phyloP scores from a whole-genome alignment of 164 flowering plant species.

The Tetrastigma voinierianum region DNA sequence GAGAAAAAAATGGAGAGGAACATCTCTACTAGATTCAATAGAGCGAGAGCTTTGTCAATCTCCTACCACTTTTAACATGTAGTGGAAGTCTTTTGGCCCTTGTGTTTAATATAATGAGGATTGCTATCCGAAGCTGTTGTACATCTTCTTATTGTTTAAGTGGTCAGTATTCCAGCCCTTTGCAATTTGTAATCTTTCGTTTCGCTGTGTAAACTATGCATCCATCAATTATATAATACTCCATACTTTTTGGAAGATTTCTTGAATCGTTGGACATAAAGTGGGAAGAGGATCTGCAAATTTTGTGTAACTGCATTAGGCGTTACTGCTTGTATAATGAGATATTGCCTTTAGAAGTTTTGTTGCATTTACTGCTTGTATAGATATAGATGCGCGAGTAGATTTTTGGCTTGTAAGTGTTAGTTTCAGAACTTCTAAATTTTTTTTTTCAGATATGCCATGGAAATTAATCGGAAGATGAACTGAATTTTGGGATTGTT shows the following conservation, averaged over 20 bases:
- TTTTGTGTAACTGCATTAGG: not conserved
- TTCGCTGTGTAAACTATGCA: not conserved
- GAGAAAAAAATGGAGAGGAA: not conserved
- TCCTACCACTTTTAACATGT: not conserved
- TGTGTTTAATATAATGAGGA: not conserved
- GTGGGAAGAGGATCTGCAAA: not conserved
- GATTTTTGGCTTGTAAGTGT: too few relatives aligned
- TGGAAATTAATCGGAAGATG: too few relatives aligned
- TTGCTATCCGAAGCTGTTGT: slow-evolving; percentile 6
- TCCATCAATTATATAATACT: not conserved
- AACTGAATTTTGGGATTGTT: too few relatives aligned
- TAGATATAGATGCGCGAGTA: too few relatives aligned
- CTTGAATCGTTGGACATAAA: not conserved
- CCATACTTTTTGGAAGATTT: not conserved
- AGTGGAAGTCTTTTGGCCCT: not conserved
- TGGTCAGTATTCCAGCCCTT: not conserved
- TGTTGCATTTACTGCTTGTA: too few relatives aligned
- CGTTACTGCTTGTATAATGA: not conserved
- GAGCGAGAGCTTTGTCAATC: not conserved
- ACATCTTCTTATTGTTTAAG: slow-evolving; percentile 6
- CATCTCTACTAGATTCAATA: not conserved
- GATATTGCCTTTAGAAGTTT: too few relatives aligned
- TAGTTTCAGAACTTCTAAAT: too few relatives aligned
- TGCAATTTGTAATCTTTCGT: slow-evolving; percentile 2
- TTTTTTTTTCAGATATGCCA: too few relatives aligned